phyloP scores from a whole-genome alignment of 2,329 filamentous ascomycete species.

The Coniochaeta pulveracea region DNA sequence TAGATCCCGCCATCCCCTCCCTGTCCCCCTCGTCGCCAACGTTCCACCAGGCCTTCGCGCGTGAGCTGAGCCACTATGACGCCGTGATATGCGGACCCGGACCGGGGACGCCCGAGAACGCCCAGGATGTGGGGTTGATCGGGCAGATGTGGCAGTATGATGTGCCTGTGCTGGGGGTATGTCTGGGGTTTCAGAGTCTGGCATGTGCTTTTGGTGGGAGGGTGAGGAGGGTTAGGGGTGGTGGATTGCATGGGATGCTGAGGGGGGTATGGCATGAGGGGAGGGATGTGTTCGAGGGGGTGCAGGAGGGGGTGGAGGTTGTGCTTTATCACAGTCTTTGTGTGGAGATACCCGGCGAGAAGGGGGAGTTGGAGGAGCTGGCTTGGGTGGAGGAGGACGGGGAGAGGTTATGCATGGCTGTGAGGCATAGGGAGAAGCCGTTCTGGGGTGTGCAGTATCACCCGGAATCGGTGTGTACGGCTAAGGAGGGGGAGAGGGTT shows the following conservation, averaged over 20 bases:
- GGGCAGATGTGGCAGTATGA: conserved; percentile 60
- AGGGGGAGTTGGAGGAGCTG: conserved; percentile 39
- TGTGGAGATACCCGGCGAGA: conserved; percentile 33
- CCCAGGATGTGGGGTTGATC: conserved; percentile 76
- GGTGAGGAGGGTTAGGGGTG: conserved; percentile 56
- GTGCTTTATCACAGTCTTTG: conserved; percentile 67
- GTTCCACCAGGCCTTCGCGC: conserved; percentile 33
- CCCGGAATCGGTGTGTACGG: conserved; percentile 80
- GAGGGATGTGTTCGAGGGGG: conserved; percentile 52
- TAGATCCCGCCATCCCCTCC: conserved; percentile 46
- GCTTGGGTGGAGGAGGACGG: conserved; percentile 47
- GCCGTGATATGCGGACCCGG: conserved; percentile 87
- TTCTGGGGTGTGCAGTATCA: conserved; percentile 89
- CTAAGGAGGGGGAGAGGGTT: conserved; percentile 49
- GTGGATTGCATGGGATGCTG: conserved; percentile 68
- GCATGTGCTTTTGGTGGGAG: conserved; percentile 55
- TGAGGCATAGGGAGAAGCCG: conserved; percentile 55
- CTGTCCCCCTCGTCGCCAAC: conserved; percentile 16
- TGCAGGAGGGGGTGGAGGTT: conserved; percentile 51
- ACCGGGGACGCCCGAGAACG: conserved; percentile 65
- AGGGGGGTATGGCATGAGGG: conserved; percentile 48
- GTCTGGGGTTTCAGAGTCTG: conserved; percentile 79
- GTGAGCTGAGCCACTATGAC: conserved; percentile 52
- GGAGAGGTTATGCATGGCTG: conserved; percentile 63
- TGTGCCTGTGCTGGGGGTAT: conserved; percentile 77